Evolutionary conservation across 2,329 filamentous ascomycete species (phyloP).

Genomic region (Exophiala mesophila): DNA sequence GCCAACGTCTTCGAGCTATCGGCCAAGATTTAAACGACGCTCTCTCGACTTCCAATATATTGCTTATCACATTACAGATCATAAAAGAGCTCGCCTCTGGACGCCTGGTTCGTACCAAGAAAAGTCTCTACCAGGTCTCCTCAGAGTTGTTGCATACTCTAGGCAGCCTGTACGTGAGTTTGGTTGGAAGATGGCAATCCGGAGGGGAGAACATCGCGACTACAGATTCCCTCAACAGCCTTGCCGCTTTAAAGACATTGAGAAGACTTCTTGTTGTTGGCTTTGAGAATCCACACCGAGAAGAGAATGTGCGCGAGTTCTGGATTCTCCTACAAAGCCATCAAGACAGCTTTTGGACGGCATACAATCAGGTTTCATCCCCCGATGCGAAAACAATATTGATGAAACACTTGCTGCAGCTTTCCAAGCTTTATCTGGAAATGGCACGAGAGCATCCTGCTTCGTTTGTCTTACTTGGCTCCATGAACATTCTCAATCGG

Average conservation of each 20-base stretch:
- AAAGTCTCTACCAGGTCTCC: constrained; percentile 69
- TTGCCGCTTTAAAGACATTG: constrained; percentile 65
- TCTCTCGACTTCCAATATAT: constrained; percentile 21
- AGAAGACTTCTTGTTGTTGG: constrained; percentile 73
- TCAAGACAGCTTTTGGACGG: constrained; percentile 68
- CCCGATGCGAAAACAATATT: constrained; percentile 56
- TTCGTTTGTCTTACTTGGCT: constrained; percentile 76
- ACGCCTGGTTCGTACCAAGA: constrained; percentile 67
- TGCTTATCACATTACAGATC: constrained; percentile 61
- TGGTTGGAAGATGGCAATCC: constrained; percentile 56
- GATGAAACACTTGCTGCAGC: constrained; percentile 83
- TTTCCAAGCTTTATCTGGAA: constrained; percentile 84
- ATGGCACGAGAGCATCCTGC: constrained; percentile 76
- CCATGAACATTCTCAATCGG: constrained; percentile 67
- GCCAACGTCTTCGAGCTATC: constrained; percentile 32
- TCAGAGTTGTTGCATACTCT: constrained; percentile 81
- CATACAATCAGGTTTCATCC: constrained; percentile 51
- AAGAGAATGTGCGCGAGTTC: constrained; percentile 68
- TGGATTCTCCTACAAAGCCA: constrained; percentile 76
- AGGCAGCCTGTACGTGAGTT: constrained; percentile 70
- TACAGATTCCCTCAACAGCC: constrained; percentile 64
- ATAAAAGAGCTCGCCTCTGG: constrained; percentile 87
- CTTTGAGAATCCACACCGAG: constrained; percentile 78
- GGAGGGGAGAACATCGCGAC: constrained; percentile 45
- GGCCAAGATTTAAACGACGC: constrained; percentile 9